These are phyloP conservation scores for Neophaeococcomyces aloes DNA, from an alignment of 2,329 filamentous ascomycete species.

Conservation along the genomic window DNA sequence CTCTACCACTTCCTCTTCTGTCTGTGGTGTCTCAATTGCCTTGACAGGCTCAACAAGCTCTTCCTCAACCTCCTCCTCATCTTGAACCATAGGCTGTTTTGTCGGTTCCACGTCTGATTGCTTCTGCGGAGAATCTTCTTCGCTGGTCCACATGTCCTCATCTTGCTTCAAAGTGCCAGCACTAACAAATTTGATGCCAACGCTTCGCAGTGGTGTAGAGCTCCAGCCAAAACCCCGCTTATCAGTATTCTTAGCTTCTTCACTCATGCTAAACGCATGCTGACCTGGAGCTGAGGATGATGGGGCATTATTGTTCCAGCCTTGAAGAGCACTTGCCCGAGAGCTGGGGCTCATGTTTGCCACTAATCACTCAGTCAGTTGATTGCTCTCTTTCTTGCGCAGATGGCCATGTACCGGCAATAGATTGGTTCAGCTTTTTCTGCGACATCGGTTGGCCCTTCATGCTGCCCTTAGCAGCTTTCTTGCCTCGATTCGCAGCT, in stretches of 20 bases:
- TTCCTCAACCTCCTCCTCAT: constrained; percentile 17
- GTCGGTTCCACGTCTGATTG: constrained; percentile 3
- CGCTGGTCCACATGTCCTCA: constrained; percentile 12
- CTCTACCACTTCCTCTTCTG: constrained; percentile 4
- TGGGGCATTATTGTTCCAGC: constrained; percentile 14
- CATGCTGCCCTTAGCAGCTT: constrained; percentile 11
- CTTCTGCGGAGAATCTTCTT: constrained; percentile 4
- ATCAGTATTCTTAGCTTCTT: constrained; percentile 50
- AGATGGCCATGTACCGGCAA: constrained; percentile 7
- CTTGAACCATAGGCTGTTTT: constrained; percentile 10
- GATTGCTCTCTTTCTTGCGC: background rate
- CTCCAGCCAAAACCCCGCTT: constrained; percentile 35
- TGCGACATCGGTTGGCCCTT: constrained; percentile 13
- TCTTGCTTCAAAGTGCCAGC: constrained; percentile 40
- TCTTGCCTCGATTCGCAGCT: constrained; percentile 16
- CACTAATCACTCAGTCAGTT: constrained; percentile 11
- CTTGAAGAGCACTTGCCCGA: background rate
- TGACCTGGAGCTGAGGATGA: constrained; percentile 15
- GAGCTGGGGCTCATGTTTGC: constrained; percentile 8
- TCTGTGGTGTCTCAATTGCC: too few species aligned
- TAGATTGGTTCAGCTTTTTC: constrained; percentile 10
- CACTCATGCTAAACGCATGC: constrained; percentile 38
- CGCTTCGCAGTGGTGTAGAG: constrained; percentile 44
- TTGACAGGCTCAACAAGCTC: background rate
- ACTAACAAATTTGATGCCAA: constrained; percentile 50